A percentile compares a stretch with the other conserved stretches of the same genome.
phyloP scores from a whole-genome alignment of 768 basidiomycete genomes.

The Crucibulum laeve region DNA sequence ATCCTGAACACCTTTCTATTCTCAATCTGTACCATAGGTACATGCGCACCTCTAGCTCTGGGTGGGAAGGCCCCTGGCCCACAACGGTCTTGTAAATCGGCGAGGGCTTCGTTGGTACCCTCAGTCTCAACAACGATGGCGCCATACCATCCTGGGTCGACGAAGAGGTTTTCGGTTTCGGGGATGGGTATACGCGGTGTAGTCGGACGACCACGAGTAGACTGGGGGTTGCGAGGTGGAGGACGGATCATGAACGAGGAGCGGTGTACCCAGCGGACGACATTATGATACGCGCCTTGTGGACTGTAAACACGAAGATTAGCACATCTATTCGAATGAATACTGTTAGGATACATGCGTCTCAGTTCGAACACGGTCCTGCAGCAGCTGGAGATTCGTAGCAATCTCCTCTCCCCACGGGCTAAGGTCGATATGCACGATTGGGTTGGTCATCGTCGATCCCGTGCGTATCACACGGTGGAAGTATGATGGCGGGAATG shows the following conservation, averaged over 20 bases:
- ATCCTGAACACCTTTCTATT: constrained; percentile 54
- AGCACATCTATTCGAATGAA: constrained; percentile 3
- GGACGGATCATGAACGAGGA: constrained; percentile 70
- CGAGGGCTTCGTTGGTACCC: constrained; percentile 81
- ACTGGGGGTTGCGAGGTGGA: constrained; percentile 25
- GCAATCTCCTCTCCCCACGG: constrained; percentile 81
- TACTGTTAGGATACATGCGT: constrained; percentile 52
- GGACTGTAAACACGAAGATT: constrained; percentile 42
- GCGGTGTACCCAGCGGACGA: constrained; percentile 83
- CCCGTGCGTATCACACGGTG: constrained; percentile 77
- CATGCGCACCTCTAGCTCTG: constrained; percentile 36
- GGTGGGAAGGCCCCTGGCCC: constrained; percentile 65
- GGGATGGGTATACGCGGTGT: constrained; percentile 48
- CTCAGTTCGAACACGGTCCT: constrained; percentile 73
- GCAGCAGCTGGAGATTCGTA: constrained; percentile 67
- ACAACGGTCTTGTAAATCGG: constrained; percentile 73
- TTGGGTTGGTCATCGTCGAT: constrained; percentile 46
- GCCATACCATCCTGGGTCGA: constrained; percentile 83
- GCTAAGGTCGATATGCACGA: constrained; percentile 68
- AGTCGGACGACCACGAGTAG: constrained; percentile 15
- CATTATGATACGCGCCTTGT: constrained; percentile 73
- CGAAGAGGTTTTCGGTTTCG: constrained; percentile 45
- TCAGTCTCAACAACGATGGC: constrained; percentile 81
- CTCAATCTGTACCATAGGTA: constrained; percentile 33
- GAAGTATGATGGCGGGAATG: constrained; percentile 87